Evolutionary conservation across 2,329 filamentous ascomycete genomes (phyloP).

Genomic region (Xylaria sp.): DNA sequence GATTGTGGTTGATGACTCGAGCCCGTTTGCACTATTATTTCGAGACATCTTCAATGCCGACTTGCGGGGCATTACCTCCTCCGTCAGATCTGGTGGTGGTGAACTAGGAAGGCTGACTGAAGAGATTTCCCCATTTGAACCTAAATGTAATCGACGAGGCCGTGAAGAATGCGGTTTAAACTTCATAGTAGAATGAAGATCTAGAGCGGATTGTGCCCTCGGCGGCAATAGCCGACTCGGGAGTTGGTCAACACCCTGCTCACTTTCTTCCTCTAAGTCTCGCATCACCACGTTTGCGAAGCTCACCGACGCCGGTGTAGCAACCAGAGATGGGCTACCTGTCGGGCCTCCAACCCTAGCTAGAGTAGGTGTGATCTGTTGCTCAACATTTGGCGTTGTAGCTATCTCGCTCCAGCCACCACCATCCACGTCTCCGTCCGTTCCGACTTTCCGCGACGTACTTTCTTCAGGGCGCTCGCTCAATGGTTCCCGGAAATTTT

Average conservation of each 20-base stretch:
- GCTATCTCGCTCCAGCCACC: conserved; percentile 46
- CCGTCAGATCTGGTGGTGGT: conserved; percentile 44
- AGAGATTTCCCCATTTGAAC: conserved; percentile 38
- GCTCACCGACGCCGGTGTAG: conserved; percentile 41
- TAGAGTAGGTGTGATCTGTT: conserved; percentile 27
- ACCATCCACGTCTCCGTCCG: conserved; percentile 31
- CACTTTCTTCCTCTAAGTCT: conserved; percentile 35
- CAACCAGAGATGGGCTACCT: conserved; percentile 38
- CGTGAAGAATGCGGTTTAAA: conserved; percentile 54
- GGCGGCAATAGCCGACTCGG: conserved; percentile 34
- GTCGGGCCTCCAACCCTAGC: conserved; percentile 25
- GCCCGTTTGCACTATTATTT: conserved; percentile 42
- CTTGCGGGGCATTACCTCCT: conserved; percentile 43
- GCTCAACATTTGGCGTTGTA: conserved; percentile 45
- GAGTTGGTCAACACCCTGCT: conserved; percentile 25
- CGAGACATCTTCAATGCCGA: conserved; percentile 46
- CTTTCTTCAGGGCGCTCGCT: conserved; percentile 32
- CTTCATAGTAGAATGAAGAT: conserved; percentile 46
- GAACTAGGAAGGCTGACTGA: conserved; percentile 47
- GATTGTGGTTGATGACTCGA: conserved; percentile 41
- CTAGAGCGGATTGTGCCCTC: conserved; percentile 47
- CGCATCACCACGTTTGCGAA: conserved; percentile 42
- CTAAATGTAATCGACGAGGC: conserved; percentile 54
- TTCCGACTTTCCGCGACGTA: conserved; percentile 21
- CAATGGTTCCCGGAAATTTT: conserved; percentile 21